Evolutionary conservation across 1,284 basidiomycete genomes (phyloP), one percentile per base, ranked within the genome.

Genomic region (Gomphus bonarii): DNA sequence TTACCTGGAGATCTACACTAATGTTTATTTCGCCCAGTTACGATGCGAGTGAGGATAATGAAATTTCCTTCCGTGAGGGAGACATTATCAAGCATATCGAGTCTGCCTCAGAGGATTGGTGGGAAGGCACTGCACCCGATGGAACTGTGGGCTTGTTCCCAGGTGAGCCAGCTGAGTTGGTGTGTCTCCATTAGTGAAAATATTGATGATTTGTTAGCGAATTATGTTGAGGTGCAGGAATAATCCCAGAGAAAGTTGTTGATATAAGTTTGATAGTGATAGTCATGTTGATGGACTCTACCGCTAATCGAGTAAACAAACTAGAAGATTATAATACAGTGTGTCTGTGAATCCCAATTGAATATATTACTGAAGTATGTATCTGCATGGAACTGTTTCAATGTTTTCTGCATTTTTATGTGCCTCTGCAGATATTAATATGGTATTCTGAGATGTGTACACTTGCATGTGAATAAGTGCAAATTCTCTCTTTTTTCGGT

Each of bases 11-110:
- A 25, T 28, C 43, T 28, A 47, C 51, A 54, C 40, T 25, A 14
- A 49, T 28, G 3, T 22, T n/a, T 22, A 31, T 52, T 42, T 22
- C 22, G 4, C n/a, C 42, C 61, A 91, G 86, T 62, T 94, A 95
- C 65, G 87, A 89, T 12, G 88, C 90, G 0, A 81, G 80, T 0
- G 92, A 95, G 67, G 91, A 92, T 63, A 95, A 95, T 66, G 93
- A 97, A 67, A 71, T 95, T 22, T 79, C 84, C 0, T 93, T 97
- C 77, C 73, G 70, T 30, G 91, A 92, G 67, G 91, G 89, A 20
- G 91, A 93, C 38, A 70, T 72, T 52, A 88, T 95, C 66, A 76
- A 74, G 10, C 75, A 85, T 43, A 86, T 91, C 50, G 84, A 88
- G 66, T 79, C 81, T 49, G 78, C 77, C 22, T 84, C 75, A 58